These are phyloP conservation scores for Chrysoporthe deuterocubensis DNA, from an alignment of 2,329 filamentous ascomycete genomes.

Conservation along the genomic window DNA sequence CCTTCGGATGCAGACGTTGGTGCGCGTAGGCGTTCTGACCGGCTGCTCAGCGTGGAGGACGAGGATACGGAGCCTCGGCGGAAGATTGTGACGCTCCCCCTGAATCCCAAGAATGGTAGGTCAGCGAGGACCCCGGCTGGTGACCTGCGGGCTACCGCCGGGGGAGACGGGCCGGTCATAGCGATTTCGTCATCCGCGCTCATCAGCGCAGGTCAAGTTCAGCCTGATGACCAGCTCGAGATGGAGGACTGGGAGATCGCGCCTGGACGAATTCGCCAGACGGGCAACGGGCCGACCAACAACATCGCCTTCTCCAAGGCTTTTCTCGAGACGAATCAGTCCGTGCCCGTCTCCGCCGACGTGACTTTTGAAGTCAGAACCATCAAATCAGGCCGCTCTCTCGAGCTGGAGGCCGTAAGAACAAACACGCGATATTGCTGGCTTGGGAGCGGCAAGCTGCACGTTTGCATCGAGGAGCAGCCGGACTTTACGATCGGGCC, in stretches of 20 bases:
- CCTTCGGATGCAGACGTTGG: neutral
- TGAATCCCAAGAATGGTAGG: neutral
- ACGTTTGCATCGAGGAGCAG: conserved; percentile 32
- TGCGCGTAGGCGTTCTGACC: conserved; percentile 9
- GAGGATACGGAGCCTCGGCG: conserved; percentile 1
- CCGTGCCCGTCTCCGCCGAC: conserved; percentile 34
- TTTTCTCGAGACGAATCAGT: conserved; percentile 35
- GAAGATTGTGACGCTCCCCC: conserved; percentile 13
- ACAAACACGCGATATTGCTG: conserved; percentile 35
- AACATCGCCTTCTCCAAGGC: conserved; percentile 41
- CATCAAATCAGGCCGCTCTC: conserved; percentile 32
- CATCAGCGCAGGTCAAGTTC: conserved; percentile 29
- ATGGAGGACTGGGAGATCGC: conserved; percentile 45
- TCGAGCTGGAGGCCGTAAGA: conserved; percentile 30
- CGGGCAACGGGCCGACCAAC: conserved; percentile 13
- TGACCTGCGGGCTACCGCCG: neutral
- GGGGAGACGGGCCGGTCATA: neutral
- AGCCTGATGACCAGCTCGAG: conserved; percentile 33
- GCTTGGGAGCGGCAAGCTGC: conserved; percentile 38
- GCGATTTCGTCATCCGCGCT: conserved; percentile 26
- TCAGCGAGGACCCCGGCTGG: neutral
- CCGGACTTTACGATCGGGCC: conserved; percentile 35
- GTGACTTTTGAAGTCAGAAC: conserved; percentile 37
- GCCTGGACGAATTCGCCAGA: conserved; percentile 38
- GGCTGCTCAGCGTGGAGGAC: neutral